Percentiles rank a stretch among this genome's conserved stretches.
Evolutionary conservation across 2,329 filamentous ascomycete species (phyloP).

Genomic region (Nigrospora oryzae): DNA sequence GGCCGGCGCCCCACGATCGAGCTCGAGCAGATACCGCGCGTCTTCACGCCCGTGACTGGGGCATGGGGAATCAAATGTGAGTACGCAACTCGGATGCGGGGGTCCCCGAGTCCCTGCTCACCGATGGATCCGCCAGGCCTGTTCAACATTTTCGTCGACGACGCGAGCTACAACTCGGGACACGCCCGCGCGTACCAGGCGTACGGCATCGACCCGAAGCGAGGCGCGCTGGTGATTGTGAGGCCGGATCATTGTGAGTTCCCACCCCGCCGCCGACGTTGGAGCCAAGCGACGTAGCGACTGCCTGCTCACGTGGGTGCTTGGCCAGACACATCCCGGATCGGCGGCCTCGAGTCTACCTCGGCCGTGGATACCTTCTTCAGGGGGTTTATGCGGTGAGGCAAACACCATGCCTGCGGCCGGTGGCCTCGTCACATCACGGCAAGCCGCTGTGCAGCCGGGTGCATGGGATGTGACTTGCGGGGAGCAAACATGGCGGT

Average conservation of each 20-base stretch:
- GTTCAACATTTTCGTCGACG: slow-evolving; percentile 50
- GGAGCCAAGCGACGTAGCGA: no score
- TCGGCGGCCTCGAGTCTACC: no score
- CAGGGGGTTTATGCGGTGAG: no score
- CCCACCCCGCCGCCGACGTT: not conserved
- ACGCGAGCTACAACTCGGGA: slow-evolving; percentile 43
- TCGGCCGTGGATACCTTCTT: no score
- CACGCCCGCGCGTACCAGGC: slow-evolving; percentile 49
- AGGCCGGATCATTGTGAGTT: slow-evolving; percentile 53
- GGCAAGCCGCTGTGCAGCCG: no score
- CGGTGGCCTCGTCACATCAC: no score
- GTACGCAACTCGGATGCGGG: not conserved
- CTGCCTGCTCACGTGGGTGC: no score
- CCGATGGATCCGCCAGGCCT: slow-evolving; percentile 32
- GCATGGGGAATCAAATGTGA: slow-evolving; percentile 46
- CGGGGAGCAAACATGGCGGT: no score
- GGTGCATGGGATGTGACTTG: no score
- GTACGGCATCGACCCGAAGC: slow-evolving; percentile 39
- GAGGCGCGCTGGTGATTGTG: slow-evolving; percentile 42
- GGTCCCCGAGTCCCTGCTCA: not conserved
- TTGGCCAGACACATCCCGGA: no score
- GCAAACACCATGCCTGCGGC: no score
- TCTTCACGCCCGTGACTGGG: slow-evolving; percentile 48
- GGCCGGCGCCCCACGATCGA: slow-evolving; percentile 38
- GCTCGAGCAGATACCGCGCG: slow-evolving; percentile 41